These are phyloP conservation scores for Peziza echinospora DNA, from an alignment of 495 filamentous ascomycete genomes.

Conservation along the genomic window DNA sequence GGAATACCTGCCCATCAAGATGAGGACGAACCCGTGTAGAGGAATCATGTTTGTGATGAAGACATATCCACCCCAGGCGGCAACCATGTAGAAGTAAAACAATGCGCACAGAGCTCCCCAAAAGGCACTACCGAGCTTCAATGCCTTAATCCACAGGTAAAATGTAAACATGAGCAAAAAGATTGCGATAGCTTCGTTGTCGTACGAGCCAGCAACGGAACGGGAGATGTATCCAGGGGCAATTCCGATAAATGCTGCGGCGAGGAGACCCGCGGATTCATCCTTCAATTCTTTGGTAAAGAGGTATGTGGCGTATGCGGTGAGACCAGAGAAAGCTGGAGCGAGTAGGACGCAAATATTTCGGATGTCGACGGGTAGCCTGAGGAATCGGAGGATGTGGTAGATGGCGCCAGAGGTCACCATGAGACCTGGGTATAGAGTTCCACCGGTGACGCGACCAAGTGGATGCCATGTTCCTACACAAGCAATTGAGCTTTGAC, in stretches of 20 bases:
- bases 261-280: conserved; percentile 81
- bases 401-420: conserved; percentile 96
- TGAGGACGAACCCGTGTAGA: conserved; percentile 82
- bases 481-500: conserved; percentile 9
- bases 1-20: conserved; percentile 94
- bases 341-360: conserved; percentile 97
- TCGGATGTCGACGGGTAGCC: conserved; percentile 91
- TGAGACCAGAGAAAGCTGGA: conserved; percentile 86
- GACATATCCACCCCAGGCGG: conserved; percentile 98
- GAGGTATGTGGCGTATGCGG: conserved; percentile 81
- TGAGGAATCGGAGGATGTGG: conserved; percentile 74
- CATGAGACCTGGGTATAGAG: conserved; percentile 96
- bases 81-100: conserved; percentile 99
- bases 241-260: conserved; percentile 93
- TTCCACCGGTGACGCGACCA: conserved; percentile 94
- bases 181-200: conserved; percentile 99
- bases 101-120: conserved; percentile 89
- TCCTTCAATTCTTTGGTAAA: conserved; percentile 93
- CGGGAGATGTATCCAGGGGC: conserved; percentile 92
- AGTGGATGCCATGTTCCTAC: conserved; percentile 96
- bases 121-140: conserved; percentile 86
- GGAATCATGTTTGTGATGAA: conserved; percentile 98
- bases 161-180: conserved; percentile 98
- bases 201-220: conserved; percentile 95
- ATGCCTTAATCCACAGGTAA: conserved; percentile 94